phyloP scores from a whole-genome alignment of 306 rosid genomes.

The Quercus ilex region DNA sequence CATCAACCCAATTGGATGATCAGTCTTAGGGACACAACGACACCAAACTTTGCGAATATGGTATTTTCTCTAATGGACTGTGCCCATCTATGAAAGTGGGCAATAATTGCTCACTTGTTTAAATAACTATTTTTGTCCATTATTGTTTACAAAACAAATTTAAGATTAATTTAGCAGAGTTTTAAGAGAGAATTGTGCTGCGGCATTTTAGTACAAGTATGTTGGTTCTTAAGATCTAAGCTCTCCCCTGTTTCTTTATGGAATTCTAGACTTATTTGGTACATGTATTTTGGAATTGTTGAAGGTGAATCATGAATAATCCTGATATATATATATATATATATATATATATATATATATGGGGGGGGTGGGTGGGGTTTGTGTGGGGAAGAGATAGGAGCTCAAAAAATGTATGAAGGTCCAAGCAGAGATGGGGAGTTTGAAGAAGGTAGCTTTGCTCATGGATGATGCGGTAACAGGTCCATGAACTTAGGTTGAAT shows the following conservation, averaged over 20 bases:
- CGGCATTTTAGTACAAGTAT: background rate
- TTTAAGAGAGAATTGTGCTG: background rate
- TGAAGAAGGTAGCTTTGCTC: background rate
- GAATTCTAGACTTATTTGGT: background rate
- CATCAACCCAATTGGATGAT: background rate
- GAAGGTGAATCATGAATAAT: background rate
- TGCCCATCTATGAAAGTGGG: background rate
- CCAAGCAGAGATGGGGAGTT: background rate
- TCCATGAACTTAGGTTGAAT: background rate
- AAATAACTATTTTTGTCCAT: background rate
- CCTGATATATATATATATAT: too few species aligned
- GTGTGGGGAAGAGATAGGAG: background rate
- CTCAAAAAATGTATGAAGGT: background rate
- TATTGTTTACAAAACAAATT: background rate
- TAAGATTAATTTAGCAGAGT: background rate
- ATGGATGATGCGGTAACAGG: background rate
- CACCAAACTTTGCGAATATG: background rate
- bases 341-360: too few species aligned
- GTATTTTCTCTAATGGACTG: background rate
- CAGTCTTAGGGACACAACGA: background rate
- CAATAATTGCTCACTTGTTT: background rate
- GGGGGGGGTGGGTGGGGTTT: fast-evolving
- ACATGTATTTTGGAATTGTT: background rate
- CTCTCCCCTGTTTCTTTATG: background rate
- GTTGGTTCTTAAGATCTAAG: background rate